Base-by-base conservation (phyloP, 768 basidiomycete species). In the Pholiota conissans region DNA sequence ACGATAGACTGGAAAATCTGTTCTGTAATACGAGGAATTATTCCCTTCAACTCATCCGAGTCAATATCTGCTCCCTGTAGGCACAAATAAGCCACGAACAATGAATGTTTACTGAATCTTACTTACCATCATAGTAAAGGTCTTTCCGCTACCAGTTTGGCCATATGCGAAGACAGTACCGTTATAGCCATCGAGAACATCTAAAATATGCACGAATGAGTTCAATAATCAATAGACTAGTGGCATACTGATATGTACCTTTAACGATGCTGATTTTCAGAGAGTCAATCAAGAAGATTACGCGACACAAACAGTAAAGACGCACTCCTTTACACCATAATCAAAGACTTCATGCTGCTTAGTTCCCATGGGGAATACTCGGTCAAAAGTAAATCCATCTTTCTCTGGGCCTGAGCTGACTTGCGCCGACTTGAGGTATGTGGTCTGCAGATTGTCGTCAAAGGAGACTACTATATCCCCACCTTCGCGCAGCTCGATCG, bases 1-100 rank as follows among this genome's bases (percentile, higher is more conserved):
- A 97, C 89, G 69, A 99, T 99, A 49, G 94, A 94, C 62, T 95
- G 91, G 73, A 99, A 99, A 69, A 99, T 97, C 73, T 99, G 97
- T 71, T 99, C 95, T 3, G 96, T 96, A 62, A 99, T 98, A 54
- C 97, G 89, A 52, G 97, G 97, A 62, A 97, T 98, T 56, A 99
- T 91, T 65, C 97, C 97, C 76, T 91, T 94, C 59, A 96, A 78
- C 22, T 95, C 90, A n/a, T 85, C 82, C 35, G 88, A 87, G 73
- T 98, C 96, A 74, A 99, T 98, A 73, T 98, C 94, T 34, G 96
- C 93, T 32, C 97, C 97, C 96, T 98, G 52, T 40, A 62, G 42
- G 14, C 18, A 42, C 13, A 57, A 5, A 27, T 65, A 55, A 61
- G 55, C n/a, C n/a, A n/a, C 46, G 37, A 60, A 61, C 49, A 55